A percentile compares a stretch with the other conserved stretches of the same genome.
These are phyloP conservation scores for Hyphochytrium catenoides DNA, from an alignment of 352 stramenopile genomes.

Conservation along the genomic window DNA sequence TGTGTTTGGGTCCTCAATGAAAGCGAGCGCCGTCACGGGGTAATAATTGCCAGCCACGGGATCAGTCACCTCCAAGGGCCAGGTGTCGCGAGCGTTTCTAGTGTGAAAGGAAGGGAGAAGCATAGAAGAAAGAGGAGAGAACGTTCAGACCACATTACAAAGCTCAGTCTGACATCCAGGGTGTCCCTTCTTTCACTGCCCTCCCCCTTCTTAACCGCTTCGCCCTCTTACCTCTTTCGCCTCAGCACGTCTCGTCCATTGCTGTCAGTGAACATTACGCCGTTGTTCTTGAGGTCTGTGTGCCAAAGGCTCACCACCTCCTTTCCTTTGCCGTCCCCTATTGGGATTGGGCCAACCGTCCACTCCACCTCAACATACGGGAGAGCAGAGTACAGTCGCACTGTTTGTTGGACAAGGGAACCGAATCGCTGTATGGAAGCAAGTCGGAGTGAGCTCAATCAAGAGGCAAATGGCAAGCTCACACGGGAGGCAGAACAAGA, in stretches of 20 bases:
- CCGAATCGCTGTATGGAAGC: too few relatives aligned
- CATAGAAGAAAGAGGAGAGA: too few relatives aligned
- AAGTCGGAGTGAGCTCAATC: too few relatives aligned
- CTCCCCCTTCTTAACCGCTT: too few relatives aligned
- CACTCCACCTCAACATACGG: constrained; percentile 83
- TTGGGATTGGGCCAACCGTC: constrained; percentile 44
- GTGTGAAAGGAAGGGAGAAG: too few relatives aligned
- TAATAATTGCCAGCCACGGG: constrained; percentile 90
- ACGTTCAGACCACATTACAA: too few relatives aligned
- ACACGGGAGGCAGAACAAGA: too few relatives aligned
- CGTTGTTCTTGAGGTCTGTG: constrained; percentile 20
- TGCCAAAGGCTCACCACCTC: constrained; percentile 83
- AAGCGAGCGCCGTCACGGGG: constrained; percentile 80
- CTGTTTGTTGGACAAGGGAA: constrained; percentile 67
- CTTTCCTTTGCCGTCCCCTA: constrained; percentile 64
- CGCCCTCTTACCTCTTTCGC: too few relatives aligned
- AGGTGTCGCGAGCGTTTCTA: constrained; percentile 65
- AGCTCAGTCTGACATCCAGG: too few relatives aligned
- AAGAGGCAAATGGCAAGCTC: too few relatives aligned
- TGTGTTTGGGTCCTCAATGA: constrained; percentile 53
- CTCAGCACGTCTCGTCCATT: constrained; percentile 84
- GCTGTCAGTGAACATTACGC: constrained; percentile 75
- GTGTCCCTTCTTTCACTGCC: too few relatives aligned
- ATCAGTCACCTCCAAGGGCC: constrained; percentile 69
- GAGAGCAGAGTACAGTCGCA: constrained; percentile 51